phyloP scores from a whole-genome alignment of 83 land plant species.

The Thuja plicata region DNA sequence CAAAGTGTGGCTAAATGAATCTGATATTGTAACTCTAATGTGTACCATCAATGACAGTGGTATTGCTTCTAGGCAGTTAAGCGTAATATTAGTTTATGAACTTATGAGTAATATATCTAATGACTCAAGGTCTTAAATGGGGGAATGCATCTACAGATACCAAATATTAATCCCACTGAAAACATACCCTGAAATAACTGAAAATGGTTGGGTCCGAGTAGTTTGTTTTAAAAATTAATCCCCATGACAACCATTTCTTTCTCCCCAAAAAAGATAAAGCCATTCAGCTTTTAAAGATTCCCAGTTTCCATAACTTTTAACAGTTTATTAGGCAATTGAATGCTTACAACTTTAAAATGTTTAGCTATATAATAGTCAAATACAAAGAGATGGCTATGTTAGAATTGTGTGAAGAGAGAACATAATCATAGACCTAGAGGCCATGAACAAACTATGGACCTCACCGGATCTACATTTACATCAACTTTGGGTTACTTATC shows the following conservation, averaged over 20 bases:
- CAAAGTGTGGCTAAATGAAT: background rate
- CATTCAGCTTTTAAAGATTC: constrained; percentile 1
- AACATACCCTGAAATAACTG: background rate
- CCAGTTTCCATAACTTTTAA: background rate
- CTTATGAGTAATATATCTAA: background rate
- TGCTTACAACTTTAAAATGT: background rate
- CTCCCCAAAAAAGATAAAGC: background rate
- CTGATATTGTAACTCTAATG: background rate
- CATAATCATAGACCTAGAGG: background rate
- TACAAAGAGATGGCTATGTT: background rate
- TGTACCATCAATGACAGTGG: background rate
- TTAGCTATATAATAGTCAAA: background rate
- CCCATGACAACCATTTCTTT: background rate
- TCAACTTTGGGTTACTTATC: too few species aligned
- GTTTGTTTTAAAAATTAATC: background rate
- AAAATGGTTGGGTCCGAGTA: background rate
- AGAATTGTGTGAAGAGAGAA: background rate
- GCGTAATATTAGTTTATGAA: background rate
- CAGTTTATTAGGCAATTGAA: background rate
- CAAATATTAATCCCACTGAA: too few species aligned
- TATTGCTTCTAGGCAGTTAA: background rate
- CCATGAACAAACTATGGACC: background rate
- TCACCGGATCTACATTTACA: background rate
- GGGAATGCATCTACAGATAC: too few species aligned
- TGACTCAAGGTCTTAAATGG: background rate